Evolutionary conservation across 257 asterid species (phyloP), one percentile per base, ranked within the genome.

Genomic region (Plantago major): DNA sequence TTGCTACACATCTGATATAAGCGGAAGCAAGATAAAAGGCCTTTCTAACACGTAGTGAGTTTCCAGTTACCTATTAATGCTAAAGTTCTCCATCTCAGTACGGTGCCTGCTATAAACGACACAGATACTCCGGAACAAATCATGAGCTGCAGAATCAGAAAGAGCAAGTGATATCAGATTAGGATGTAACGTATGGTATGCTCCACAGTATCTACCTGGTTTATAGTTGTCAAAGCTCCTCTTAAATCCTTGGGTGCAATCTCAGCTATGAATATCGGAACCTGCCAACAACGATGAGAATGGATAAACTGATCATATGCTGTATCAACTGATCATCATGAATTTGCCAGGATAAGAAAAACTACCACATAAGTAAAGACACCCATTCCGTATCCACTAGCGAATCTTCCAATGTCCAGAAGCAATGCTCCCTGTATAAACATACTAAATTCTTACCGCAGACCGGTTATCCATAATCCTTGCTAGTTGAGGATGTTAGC

Each of bases 301-400:
- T 5, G 10, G 6, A 9, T 52, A 18, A 5, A 18, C n/a, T 28
- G 45, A 57, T 10, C 48, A 19, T 52, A 11, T 22, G 11, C 38
- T 26, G 38, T 22, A 17, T 17, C 1, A 6, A 52, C 9, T 0
- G n/a, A 17, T 33, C 40, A 7, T 1, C 40, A 52, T 52, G 7
- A 17, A 9, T 2, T 11, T 52, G 40, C 58, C 37, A 52, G 28
- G n/a, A 7, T 1, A 26, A 19, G 6, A 52, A 52, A 51, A n/a
- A 8, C 37, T 85, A 84, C 96, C 94, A 83, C 95, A 58, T 77
- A 90, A 10, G 96, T 85, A 68, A 85, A 87, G 45, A 88, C 93
- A 77, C 95, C 96, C 95, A 82, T 85, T 58, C 95, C 97, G 74
- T 83, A 85, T 71, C 96, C 96, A 19, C 91, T 88, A 53, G 89